Percentiles rank a stretch among this genome's conserved stretches.
These are phyloP conservation scores for Pichia inconspicua DNA, from an alignment of 1,139 yeast species.

Conservation along the genomic window DNA sequence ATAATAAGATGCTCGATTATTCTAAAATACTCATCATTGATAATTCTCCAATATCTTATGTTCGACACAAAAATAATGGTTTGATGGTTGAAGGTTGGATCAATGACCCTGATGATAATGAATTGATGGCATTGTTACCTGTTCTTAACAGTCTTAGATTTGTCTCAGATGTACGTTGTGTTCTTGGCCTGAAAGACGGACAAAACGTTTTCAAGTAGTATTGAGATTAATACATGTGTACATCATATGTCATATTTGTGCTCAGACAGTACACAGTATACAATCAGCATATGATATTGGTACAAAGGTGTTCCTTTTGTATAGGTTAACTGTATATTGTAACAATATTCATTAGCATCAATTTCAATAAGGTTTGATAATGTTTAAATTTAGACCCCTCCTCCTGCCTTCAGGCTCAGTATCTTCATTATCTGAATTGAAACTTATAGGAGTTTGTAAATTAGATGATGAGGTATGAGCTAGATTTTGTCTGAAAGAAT, in stretches of 20 bases:
- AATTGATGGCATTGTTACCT: conserved; percentile 72
- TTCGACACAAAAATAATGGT: conserved; percentile 78
- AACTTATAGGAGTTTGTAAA: background rate
- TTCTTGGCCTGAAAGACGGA: conserved; percentile 71
- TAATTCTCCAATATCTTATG: conserved; percentile 86
- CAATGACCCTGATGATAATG: conserved; percentile 84
- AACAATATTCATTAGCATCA: no score
- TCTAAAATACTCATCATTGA: conserved; percentile 75
- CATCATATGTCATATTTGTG: no score
- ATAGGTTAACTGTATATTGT: no score
- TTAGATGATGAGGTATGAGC: no score
- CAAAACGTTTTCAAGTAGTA: conserved; percentile 46
- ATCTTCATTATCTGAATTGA: background rate
- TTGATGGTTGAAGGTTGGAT: conserved; percentile 96
- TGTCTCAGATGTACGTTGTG: conserved; percentile 78
- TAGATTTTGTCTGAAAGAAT: background rate
- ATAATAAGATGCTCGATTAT: conserved; percentile 36
- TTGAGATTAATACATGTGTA: background rate
- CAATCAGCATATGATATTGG: no score
- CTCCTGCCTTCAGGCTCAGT: background rate
- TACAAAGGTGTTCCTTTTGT: no score
- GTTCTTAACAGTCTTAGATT: conserved; percentile 69
- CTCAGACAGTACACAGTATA: no score
- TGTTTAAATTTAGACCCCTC: conserved; percentile 9
- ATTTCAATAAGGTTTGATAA: background rate